Percentiles rank a stretch among this genome's conserved stretches.
These are phyloP conservation scores for Hypoxylon cercidicola DNA, from an alignment of 495 filamentous ascomycete species.

Conservation along the genomic window DNA sequence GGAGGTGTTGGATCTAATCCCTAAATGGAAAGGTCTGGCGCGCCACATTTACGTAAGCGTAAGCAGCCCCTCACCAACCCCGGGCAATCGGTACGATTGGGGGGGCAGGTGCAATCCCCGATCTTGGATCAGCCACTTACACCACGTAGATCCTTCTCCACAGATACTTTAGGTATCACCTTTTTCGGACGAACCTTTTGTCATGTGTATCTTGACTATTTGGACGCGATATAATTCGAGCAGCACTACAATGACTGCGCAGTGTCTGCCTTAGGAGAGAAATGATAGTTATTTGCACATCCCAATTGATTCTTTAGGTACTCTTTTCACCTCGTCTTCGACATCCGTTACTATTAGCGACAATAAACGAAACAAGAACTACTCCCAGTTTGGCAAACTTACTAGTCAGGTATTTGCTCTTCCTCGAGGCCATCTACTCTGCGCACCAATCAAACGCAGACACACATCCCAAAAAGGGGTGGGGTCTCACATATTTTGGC, in stretches of 20 bases:
- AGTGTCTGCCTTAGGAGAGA: neutral
- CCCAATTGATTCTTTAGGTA: neutral
- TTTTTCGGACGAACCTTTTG: conserved; percentile 17
- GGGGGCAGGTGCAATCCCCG: conserved; percentile 15
- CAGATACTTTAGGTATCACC: conserved; percentile 21
- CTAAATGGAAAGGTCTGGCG: conserved; percentile 39
- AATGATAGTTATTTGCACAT: neutral
- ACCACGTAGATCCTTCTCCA: conserved; percentile 28
- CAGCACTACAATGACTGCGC: neutral
- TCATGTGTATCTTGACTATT: conserved; percentile 15
- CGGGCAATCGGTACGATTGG: conserved; percentile 18
- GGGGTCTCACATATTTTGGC: conserved; percentile 40
- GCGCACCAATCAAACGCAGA: conserved; percentile 41
- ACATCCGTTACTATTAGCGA: neutral
- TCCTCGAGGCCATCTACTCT: conserved; percentile 25
- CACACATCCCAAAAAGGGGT: conserved; percentile 42
- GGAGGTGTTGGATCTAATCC: conserved; percentile 42
- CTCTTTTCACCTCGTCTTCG: neutral
- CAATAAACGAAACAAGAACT: neutral
- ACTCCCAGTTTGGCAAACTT: neutral
- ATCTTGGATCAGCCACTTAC: conserved; percentile 36
- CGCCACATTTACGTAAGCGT: conserved; percentile 42
- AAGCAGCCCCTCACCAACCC: conserved; percentile 38
- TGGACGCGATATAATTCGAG: neutral
- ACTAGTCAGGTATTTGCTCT: conserved; percentile 24